Evolutionary conservation across 1,139 yeast genomes (phyloP).

Genomic region (Blastobotrys arbuscula): DNA sequence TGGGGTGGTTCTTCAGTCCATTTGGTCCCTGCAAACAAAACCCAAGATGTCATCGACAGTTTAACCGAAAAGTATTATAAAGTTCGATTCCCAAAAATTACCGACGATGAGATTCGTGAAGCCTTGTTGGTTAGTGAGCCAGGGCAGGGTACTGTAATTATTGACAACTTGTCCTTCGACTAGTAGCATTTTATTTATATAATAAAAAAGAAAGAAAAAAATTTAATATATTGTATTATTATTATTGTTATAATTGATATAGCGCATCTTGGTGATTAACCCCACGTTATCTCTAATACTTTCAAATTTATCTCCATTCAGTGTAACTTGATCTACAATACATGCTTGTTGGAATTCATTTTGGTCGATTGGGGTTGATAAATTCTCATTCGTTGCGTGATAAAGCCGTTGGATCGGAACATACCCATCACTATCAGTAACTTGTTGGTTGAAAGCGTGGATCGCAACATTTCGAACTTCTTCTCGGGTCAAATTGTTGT

Average conservation of each 20-base stretch:
- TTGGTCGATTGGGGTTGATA: slow-evolving; percentile 21
- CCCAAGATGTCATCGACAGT: slow-evolving; percentile 43
- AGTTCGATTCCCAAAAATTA: slow-evolving; percentile 44
- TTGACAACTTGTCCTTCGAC: slow-evolving; percentile 23
- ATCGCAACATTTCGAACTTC: slow-evolving; percentile 26
- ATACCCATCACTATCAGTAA: slow-evolving; percentile 27
- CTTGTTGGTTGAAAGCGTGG: slow-evolving; percentile 20
- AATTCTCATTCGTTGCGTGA: slow-evolving; percentile 26
- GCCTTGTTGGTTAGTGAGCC: slow-evolving; percentile 58
- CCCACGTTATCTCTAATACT: slow-evolving; percentile 32
- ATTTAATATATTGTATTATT: background rate
- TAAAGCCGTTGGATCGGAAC: slow-evolving; percentile 34
- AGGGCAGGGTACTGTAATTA: slow-evolving; percentile 52
- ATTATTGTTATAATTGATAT: background rate
- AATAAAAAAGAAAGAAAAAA: background rate
- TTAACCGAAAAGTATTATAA: slow-evolving; percentile 48
- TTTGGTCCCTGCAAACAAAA: slow-evolving; percentile 46
- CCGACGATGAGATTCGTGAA: slow-evolving; percentile 41
- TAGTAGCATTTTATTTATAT: slow-evolving; percentile 3
- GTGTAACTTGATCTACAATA: slow-evolving; percentile 16
- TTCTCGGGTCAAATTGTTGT: slow-evolving; percentile 7
- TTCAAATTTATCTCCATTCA: slow-evolving; percentile 24
- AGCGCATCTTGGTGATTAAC: slow-evolving; percentile 24
- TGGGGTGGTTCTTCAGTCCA: slow-evolving; percentile 75
- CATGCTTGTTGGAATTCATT: slow-evolving; percentile 31